phyloP scores from a whole-genome alignment of 169 alveolate species.

The Plasmodium reichenowi region DNA sequence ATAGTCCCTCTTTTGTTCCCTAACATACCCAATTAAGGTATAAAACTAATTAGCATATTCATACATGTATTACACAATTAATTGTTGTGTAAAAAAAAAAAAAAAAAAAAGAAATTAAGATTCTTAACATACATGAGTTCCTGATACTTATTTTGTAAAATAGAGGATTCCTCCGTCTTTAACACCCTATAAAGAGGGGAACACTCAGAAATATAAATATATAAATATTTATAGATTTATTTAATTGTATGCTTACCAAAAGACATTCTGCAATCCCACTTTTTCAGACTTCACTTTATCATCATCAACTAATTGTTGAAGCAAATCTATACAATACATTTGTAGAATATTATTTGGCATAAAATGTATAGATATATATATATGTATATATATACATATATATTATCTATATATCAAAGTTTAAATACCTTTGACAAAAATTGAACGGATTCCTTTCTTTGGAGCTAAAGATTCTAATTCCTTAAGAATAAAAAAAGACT shows the following conservation, averaged over 20 bases:
- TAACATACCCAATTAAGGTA: neutral
- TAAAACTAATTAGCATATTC: neutral
- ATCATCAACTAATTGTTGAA: conserved; percentile 78
- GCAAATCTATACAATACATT: conserved; percentile 38
- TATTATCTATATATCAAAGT: neutral
- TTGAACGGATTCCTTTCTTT: conserved; percentile 74
- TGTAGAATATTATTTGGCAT: neutral
- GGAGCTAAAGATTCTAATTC: conserved; percentile 76
- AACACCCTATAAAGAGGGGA: conserved; percentile 50
- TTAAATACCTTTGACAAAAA: conserved; percentile 73
- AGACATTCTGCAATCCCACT: conserved; percentile 73
- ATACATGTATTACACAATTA: neutral
- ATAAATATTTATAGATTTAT: neutral
- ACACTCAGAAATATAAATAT: neutral
- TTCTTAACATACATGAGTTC: conserved; percentile 23
- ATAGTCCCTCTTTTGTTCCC: neutral
- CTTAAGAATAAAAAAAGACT: conserved; percentile 73
- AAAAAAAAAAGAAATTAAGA: neutral
- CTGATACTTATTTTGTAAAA: conserved; percentile 41
- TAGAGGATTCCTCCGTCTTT: conserved; percentile 75
- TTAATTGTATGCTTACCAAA: conserved; percentile 51
- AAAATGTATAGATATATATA: neutral
- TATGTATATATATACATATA: conserved; percentile 1
- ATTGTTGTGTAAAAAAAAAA: neutral
- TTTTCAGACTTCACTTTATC: conserved; percentile 74